Evolutionary conservation across 1,284 basidiomycete genomes (phyloP), one percentile per base, ranked within the genome.

Genomic region (Cryptococcus jaspeensis): DNA sequence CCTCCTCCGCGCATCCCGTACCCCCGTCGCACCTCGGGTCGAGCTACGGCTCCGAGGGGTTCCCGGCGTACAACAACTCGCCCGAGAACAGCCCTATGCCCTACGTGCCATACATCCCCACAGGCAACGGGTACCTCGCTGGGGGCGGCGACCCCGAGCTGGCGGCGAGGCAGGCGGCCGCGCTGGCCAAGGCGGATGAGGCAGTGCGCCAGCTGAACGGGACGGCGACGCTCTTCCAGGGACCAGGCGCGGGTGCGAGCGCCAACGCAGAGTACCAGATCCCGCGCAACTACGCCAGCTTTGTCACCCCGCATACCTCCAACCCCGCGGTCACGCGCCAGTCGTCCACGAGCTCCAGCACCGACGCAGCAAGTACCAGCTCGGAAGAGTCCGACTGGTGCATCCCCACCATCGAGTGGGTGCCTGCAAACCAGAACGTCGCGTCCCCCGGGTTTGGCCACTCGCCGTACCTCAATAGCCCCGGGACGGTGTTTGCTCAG

Each of bases 311-410:
- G 36, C 60, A 58, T 37, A 52, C 53, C 42, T 39, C 49, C 23
- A 50, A 52, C 42, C 52, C 52, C 3, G 16, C 55, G 9, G 56
- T 61, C 2, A 51, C 53, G 22, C 62, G 71, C n/a, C 71, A 71
- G 55, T 64, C 62, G 6, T 72, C 70, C 12, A 69, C 69, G 0
- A 62, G 61, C 15, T 62, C 61, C 25, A 59, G 59, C 7, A 70
- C 67, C n/a, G 66, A 69, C 43, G 66, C 63, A 11, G 64, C 64
- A 3, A 71, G 71, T 20, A 73, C 71, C 0, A 72, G 70, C 9
- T 74, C 72, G 0, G 74, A 76, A 41, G 74, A 76, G 55, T 68
- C 65, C 9, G 74, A 76, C 52, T 65, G 71, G 48, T 72, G 70
- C 47, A 60, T 76, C 20, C 72, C 73, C 0, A 60, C 65, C 1